A percentile compares a stretch with the other conserved stretches of the same genome.
phyloP scores from a whole-genome alignment of 2,329 filamentous ascomycete species.

The Scedosporium apiospermum region DNA sequence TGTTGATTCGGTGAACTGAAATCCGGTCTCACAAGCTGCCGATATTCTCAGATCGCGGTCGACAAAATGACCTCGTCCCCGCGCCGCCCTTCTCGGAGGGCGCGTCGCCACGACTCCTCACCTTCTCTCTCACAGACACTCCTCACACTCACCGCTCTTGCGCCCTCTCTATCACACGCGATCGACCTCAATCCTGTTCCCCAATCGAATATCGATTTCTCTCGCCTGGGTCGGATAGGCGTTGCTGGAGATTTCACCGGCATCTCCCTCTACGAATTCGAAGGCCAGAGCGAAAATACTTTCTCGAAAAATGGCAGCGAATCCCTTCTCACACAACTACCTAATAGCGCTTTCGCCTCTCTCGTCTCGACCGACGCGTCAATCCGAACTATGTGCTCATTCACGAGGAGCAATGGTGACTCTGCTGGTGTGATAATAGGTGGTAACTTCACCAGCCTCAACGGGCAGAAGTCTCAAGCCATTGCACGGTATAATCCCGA shows the following conservation, averaged over 20 bases:
- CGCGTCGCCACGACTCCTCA: slow-evolving; percentile 8
- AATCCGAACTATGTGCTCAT: slow-evolving; percentile 82
- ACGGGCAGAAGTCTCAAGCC: slow-evolving; percentile 63
- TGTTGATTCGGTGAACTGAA: no score
- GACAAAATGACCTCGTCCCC: slow-evolving; percentile 8
- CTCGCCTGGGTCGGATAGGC: slow-evolving; percentile 69
- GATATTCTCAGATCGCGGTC: neutral
- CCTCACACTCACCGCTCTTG: slow-evolving; percentile 29
- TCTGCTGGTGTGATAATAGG: slow-evolving; percentile 72
- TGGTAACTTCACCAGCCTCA: slow-evolving; percentile 92
- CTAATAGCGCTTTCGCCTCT: slow-evolving; percentile 72
- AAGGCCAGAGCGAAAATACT: slow-evolving; percentile 63
- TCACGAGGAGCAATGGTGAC: slow-evolving; percentile 55
- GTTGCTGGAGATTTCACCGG: slow-evolving; percentile 85
- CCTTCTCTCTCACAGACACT: slow-evolving; percentile 15
- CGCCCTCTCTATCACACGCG: slow-evolving; percentile 34
- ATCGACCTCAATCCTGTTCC: slow-evolving; percentile 54
- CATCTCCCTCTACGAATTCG: slow-evolving; percentile 80
- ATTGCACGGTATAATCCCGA: slow-evolving; percentile 74
- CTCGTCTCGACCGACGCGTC: slow-evolving; percentile 71
- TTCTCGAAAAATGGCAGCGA: slow-evolving; percentile 68
- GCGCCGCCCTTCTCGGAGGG: slow-evolving; percentile 12
- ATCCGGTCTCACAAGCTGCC: no score
- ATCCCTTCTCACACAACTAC: slow-evolving; percentile 70
- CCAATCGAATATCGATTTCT: slow-evolving; percentile 66